These are phyloP conservation scores for Phaffomyces thermotolerans DNA, from an alignment of 805 yeast genomes.

Conservation along the genomic window DNA sequence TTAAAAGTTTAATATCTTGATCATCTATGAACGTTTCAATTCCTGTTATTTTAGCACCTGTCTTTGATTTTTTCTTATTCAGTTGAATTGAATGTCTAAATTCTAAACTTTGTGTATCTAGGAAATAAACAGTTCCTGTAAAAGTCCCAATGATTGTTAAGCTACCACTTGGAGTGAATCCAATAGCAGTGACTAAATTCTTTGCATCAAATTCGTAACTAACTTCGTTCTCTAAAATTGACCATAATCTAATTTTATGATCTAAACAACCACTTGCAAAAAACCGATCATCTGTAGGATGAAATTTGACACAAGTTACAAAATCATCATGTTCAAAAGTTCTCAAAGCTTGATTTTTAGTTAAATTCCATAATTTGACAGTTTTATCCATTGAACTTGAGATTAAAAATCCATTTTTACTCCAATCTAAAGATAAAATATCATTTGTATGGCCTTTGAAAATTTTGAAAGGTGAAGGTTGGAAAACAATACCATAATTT, in stretches of 20 bases:
- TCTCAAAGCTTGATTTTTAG: slow-evolving; percentile 53
- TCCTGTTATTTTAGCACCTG: slow-evolving; percentile 67
- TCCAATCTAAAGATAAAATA: slow-evolving; percentile 78
- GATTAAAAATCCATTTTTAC: slow-evolving; percentile 72
- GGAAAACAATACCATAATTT: slow-evolving; percentile 71
- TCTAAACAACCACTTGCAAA: slow-evolving; percentile 79
- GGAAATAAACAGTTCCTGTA: slow-evolving; percentile 55
- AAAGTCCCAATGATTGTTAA: slow-evolving; percentile 69
- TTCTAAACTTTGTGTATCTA: slow-evolving; percentile 60
- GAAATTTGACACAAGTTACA: slow-evolving; percentile 74
- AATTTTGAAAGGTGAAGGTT: slow-evolving; percentile 50
- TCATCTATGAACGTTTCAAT: slow-evolving; percentile 42
- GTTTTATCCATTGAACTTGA: slow-evolving; percentile 83
- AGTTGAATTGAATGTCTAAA: slow-evolving; percentile 38
- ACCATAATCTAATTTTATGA: slow-evolving; percentile 72
- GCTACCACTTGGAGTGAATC: slow-evolving; percentile 59
- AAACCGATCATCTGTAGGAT: slow-evolving; percentile 81
- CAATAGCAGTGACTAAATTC: slow-evolving; percentile 66
- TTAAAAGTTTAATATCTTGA: slow-evolving; percentile 37
- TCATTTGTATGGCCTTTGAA: slow-evolving; percentile 65
- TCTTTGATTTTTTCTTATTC: slow-evolving; percentile 28
- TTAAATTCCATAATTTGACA: slow-evolving; percentile 79
- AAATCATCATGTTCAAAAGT: slow-evolving; percentile 71
- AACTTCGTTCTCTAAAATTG: slow-evolving; percentile 65
- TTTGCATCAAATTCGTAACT: slow-evolving; percentile 54